A percentile compares a stretch with the other conserved stretches of the same genome.
These are phyloP conservation scores for Umbilicus rupestris DNA, from an alignment of 164 flowering plant species.

Conservation along the genomic window DNA sequence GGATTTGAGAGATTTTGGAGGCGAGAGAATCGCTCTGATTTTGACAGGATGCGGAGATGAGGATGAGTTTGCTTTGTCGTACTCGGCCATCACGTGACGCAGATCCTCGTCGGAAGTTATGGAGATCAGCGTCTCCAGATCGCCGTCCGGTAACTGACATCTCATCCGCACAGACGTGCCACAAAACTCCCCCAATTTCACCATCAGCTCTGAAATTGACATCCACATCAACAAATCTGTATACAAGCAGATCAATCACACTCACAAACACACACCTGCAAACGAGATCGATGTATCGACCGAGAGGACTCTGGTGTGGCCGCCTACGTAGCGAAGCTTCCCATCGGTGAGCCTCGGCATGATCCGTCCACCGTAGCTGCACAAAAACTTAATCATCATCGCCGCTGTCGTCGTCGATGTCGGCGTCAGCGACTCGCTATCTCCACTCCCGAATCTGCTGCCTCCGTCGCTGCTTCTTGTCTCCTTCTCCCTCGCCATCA, in stretches of 20 bases:
- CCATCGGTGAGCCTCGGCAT: slow-evolving; percentile 42
- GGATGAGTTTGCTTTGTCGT: slow-evolving; percentile 24
- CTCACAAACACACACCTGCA: slow-evolving; percentile 23
- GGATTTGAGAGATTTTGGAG: slow-evolving; percentile 21
- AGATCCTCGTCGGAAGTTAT: slow-evolving; percentile 49
- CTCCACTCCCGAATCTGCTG: no score
- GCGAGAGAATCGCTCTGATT: slow-evolving; percentile 44
- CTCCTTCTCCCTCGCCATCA: no score
- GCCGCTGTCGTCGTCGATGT: no score
- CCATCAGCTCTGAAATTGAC: slow-evolving; percentile 35
- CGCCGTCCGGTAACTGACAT: slow-evolving; percentile 47
- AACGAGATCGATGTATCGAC: slow-evolving; percentile 40
- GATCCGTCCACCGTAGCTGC: slow-evolving; percentile 53
- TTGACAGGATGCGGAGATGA: slow-evolving; percentile 14
- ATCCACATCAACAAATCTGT: not conserved
- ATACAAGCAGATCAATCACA: not conserved
- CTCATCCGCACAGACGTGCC: slow-evolving; percentile 36
- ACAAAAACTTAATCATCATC: slow-evolving; percentile 34
- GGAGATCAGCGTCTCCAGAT: slow-evolving; percentile 44
- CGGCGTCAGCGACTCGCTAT: no score
- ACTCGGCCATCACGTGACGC: slow-evolving; percentile 29
- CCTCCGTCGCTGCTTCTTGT: no score
- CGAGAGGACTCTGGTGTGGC: slow-evolving; percentile 44
- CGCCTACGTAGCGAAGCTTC: slow-evolving; percentile 54
- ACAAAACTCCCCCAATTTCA: slow-evolving; percentile 41